A percentile compares a stretch with the other conserved stretches of the same genome.
Conservation (phyloP, 2,329 filamentous ascomycete species). For the Aureobasidium vineae region DNA sequence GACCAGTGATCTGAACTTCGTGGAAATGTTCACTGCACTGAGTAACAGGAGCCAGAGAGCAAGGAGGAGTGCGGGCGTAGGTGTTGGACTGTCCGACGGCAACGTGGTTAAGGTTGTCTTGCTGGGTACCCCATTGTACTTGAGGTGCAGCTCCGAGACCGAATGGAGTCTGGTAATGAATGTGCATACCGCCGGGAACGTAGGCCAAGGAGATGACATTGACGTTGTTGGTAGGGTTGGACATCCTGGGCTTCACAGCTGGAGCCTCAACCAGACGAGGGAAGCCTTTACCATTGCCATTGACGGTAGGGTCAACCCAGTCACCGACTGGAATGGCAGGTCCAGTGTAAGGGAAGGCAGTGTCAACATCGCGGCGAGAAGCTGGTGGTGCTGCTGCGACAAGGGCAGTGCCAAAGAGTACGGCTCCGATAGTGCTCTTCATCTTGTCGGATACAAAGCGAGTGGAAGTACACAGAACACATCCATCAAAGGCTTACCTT, state of each 20-base stretch:
- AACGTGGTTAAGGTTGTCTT: conserved; percentile 38
- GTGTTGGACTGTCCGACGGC: conserved; percentile 45
- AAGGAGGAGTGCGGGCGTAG: conserved; percentile 52
- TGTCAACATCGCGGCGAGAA: conserved; percentile 41
- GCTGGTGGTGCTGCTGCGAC: conserved; percentile 18
- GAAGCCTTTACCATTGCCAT: conserved; percentile 55
- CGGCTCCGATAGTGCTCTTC: conserved; percentile 22
- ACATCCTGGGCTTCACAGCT: conserved; percentile 48
- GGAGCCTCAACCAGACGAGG: conserved; percentile 52
- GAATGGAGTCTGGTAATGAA: conserved; percentile 56
- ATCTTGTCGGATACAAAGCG: conserved; percentile 10
- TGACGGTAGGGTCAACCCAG: conserved; percentile 52
- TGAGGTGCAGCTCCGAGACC: conserved; percentile 48
- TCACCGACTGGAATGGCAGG: conserved; percentile 52
- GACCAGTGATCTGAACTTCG: conserved; percentile 47
- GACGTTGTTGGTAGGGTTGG: conserved; percentile 52
- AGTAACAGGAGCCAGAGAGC: conserved; percentile 48
- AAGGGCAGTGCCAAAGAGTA: conserved; percentile 13
- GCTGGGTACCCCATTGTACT: conserved; percentile 45
- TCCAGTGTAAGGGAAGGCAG: conserved; percentile 50
- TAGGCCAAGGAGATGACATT: conserved; percentile 54
- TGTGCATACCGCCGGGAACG: conserved; percentile 51
- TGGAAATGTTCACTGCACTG: conserved; percentile 56
- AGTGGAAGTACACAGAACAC: neutral
- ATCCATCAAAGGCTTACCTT: neutral